Base-by-base conservation (phyloP, 441 rosid genomes). In the Bocquillonia castaneifolia region DNA sequence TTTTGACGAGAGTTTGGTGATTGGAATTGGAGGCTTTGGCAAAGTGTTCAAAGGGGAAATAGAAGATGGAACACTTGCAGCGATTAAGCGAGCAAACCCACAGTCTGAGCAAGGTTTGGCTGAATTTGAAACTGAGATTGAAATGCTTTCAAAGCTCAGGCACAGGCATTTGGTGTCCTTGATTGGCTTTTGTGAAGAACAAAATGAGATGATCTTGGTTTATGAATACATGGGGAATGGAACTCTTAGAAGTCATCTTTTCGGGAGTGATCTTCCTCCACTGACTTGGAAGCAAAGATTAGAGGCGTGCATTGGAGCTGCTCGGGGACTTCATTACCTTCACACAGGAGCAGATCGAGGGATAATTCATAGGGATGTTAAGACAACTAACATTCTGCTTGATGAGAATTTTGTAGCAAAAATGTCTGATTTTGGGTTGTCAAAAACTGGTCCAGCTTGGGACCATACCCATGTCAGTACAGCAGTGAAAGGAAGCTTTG, bases 401-500 rank as follows among this genome's bases (percentile, higher is more conserved):
- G 96, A 88, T 3, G 88, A 84, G 58, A 83, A 88, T 45, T 86
- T 87, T 1, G 92, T 92, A 25, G 95, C 95, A 0, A 92, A 92
- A 69, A 86, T 92, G 95, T 86, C 95, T 6, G 98, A 92, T 76
- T 92, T 90, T 14, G 93, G 97, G 45, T 45, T 92, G 80, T 92
- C 97, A 0, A 88, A 78, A 77, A 79, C 87, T 47, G 92, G 97
- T 74, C 98, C 96, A 17, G 83, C 91, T 17, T 78, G 83, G 81
- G 96, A 88, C 37, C 92, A 82, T 59, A 87, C 92, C 17, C 98
- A 88, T 77, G 98, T 92, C 0, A 92, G 97, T 65, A 92, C 93
- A 22, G 95, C 90, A 40, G 98, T 92, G 76, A 90, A 90, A 80
- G 96, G 98, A 20, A 92, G 96, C 78, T 92, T 88, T 5, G 95